Base-by-base conservation (phyloP, 192 early-diverging fungal genomes). In the Entomortierella beljakovae region DNA sequence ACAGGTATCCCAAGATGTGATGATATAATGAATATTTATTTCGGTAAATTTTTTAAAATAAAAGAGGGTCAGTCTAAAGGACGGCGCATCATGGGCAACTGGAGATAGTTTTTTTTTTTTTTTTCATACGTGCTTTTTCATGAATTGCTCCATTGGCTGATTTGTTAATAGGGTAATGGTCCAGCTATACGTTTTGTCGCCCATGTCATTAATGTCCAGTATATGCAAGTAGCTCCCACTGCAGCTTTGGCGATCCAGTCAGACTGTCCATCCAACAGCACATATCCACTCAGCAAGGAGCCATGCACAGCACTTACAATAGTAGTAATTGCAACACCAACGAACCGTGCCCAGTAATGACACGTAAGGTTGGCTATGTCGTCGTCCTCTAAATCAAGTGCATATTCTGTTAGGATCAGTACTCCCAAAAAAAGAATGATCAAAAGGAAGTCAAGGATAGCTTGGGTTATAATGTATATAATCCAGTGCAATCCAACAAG, bases 241-340 rank as follows among this genome's bases (percentile, higher is more conserved):
- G 56, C 33, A 1, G 62, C 75, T 33, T 79, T 69, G 59, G 75
- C 75, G 5, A 79, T 79, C 75, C 75, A 79, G 40, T 79, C 75
- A 10, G 75, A 65, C 29, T 54, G 61, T 20, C 68, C 67, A 26
- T 79, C 75, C 68, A 79, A 6, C 7, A 79, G 22, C 10, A 79
- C 67, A 55, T 79, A 79, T 26, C 75, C 75, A 55, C 67, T 79
- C 33, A 79, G 48, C 11, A 70, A 26, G 38, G 75, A 79, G 0
- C 67, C 67, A 60, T 79, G 61, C 20, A 65, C 50, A 0, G 75
- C 75, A 25, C 75, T 79, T 35, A 61, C 35, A 37, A 79, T 35
- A 9, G 75, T 70, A n/a, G 67, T 61, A 11, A 26, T 32, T 1
- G 55, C 54, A 43, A 79, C 55, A 6, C 75, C 75, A 20, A 70